Evolutionary conservation across 75 land plant genomes (phyloP).

Genomic region (Sequoia sempervirens): DNA sequence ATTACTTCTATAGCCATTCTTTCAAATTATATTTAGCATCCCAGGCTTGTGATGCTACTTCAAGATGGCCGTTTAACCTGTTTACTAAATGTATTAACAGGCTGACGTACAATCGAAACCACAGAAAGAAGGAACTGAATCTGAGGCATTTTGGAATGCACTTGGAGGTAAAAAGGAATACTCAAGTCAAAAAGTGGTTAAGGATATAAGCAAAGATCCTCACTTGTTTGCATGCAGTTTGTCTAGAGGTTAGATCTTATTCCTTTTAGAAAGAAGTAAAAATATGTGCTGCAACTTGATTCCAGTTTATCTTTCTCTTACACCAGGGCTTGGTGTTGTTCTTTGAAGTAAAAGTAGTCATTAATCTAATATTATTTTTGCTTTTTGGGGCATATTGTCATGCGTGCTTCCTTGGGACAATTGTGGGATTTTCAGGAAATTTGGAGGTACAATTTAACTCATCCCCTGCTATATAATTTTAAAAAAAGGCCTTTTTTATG

Average conservation of each 20-base stretch:
- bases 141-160: constrained; percentile 82
- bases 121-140: constrained; percentile 84
- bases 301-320: not conserved
- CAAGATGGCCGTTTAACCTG: not conserved
- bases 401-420: not conserved
- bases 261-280: not conserved
- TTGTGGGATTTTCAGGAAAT: not conserved
- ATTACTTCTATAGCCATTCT: not conserved
- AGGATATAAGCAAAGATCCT: constrained; percentile 72
- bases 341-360: not conserved
- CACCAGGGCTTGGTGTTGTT: not conserved
- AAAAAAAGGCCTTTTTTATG: not conserved
- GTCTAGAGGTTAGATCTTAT: constrained; percentile 44
- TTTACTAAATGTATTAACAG: constrained; percentile 27
- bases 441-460: constrained; percentile 5
- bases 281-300: not conserved
- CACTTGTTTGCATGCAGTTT: constrained; percentile 72
- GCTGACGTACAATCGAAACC: constrained; percentile 63
- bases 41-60: not conserved
- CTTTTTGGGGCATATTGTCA: not conserved
- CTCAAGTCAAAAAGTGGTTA: constrained; percentile 63
- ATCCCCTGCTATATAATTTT: not conserved
- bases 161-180: constrained; percentile 80
- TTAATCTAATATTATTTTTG: not conserved
- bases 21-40: not conserved